Evolutionary conservation across 2,329 filamentous ascomycete genomes (phyloP), one percentile per base, ranked within the genome.

Genomic region (Capronia epimyces): DNA sequence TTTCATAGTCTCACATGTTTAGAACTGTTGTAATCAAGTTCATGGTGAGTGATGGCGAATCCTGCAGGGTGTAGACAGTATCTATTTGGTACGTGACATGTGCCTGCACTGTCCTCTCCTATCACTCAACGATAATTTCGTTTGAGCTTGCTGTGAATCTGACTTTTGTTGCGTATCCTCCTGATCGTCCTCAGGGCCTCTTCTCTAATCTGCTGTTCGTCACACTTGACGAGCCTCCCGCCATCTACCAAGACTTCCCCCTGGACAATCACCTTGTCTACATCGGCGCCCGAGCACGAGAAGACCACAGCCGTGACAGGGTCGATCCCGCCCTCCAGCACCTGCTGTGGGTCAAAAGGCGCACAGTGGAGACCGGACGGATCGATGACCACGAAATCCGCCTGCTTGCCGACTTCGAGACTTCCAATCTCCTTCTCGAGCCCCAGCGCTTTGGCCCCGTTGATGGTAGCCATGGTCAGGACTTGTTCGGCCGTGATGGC

Each of bases 391-490:
- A 71, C 67, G 29, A 72, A 64, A 49, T 72, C 69, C 0, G 69
- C 69, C 50, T 71, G 71, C 57, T 71, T 71, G 1, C 67, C 69
- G 4, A 67, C 53, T 45, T 70, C 68, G 15, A 71, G 43, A 44
- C 67, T 70, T 3, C 69, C 69, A 16, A 71, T 69, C 0, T 62
- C 53, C 10, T 64, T 57, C 7, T 70, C 63, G 44, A 77, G 55
- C 0, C 75, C 74, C 22, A 78, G 58, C 0, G 75, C 75, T 48
- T 64, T 69, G 0, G 75, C 75, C 0, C 73, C 75, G 44, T 75
- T 71, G 53, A 77, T 74, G 0, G 75, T 78, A 0, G 74, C 74
- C 72, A 78, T 76, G 56, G 75, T 71, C 21, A 77, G 61, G 1
- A 73, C 74, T 0, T 65, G 64, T 50, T 76, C 70, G 0, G 75